Conservation (phyloP, 441 rosid genomes). For the Francoa sonchifolia region DNA sequence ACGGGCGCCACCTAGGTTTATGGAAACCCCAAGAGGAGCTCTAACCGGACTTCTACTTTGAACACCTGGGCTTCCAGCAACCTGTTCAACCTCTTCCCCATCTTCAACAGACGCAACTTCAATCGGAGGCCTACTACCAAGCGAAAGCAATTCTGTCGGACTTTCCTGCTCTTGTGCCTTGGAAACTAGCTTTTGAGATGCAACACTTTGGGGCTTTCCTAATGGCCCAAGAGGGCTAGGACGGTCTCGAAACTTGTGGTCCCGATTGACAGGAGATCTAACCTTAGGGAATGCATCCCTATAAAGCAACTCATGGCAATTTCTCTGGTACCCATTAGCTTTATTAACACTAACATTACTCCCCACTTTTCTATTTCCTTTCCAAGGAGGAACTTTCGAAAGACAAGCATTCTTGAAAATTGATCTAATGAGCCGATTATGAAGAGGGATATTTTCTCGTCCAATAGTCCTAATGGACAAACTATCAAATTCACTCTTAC, state of each 20-base stretch:
- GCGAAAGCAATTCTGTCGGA: slow-evolving; percentile 64
- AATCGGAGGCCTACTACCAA: slow-evolving; percentile 58
- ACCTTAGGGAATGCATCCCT: slow-evolving; percentile 64
- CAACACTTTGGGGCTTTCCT: slow-evolving; percentile 69
- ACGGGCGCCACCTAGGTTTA: slow-evolving; percentile 30
- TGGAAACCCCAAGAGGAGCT: slow-evolving; percentile 65
- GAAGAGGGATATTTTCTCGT: slow-evolving; percentile 55
- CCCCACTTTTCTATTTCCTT: slow-evolving; percentile 20
- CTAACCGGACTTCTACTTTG: slow-evolving; percentile 66
- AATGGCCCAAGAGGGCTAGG: slow-evolving; percentile 72
- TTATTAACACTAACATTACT: slow-evolving; percentile 20
- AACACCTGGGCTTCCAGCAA: slow-evolving; percentile 49
- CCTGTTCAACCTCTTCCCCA: slow-evolving; percentile 90
- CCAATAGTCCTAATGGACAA: slow-evolving; percentile 45
- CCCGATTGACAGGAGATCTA: slow-evolving; percentile 38
- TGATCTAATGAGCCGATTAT: slow-evolving; percentile 51
- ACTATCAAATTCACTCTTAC: slow-evolving; percentile 58
- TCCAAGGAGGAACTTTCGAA: slow-evolving; percentile 36
- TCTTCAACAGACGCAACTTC: slow-evolving; percentile 81
- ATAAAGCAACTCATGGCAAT: slow-evolving; percentile 26
- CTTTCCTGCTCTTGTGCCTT: slow-evolving; percentile 50
- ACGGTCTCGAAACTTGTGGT: slow-evolving; percentile 50
- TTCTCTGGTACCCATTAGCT: slow-evolving; percentile 29
- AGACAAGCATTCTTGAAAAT: slow-evolving; percentile 55
- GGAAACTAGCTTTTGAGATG: slow-evolving; percentile 33